phyloP scores from a whole-genome alignment of 2,329 filamentous ascomycete genomes.

The Fusarium sp. region DNA sequence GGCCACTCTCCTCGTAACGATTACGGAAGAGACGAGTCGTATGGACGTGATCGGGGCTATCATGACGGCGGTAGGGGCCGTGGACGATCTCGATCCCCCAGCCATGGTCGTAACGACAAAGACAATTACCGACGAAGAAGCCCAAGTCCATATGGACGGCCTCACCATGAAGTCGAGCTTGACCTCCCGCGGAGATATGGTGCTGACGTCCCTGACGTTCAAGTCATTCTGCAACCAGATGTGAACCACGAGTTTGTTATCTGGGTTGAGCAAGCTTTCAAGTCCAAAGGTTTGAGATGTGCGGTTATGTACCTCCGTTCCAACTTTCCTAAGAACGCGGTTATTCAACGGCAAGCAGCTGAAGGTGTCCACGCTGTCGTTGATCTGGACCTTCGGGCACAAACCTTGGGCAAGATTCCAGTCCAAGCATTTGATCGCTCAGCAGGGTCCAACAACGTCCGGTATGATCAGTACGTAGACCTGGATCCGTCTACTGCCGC shows the following conservation, averaged over 20 bases:
- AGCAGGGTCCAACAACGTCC: conserved; percentile 78
- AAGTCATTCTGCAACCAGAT: conserved; percentile 85
- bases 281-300: conserved; percentile 76
- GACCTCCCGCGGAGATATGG: conserved; percentile 81
- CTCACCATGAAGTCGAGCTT: conserved; percentile 67
- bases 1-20: conserved; percentile 70
- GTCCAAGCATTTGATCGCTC: conserved; percentile 89
- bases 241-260: conserved; percentile 82
- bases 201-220: conserved; percentile 86
- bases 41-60: conserved; percentile 63
- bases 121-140: conserved; percentile 75
- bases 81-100: conserved; percentile 77
- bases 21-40: conserved; percentile 71
- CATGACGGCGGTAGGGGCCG: conserved; percentile 60
- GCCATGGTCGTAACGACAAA: conserved; percentile 57
- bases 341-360: conserved; percentile 86
- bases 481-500: conserved; percentile 83
- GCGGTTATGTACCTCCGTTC: conserved; percentile 85
- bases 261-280: conserved; percentile 84
- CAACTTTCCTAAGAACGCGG: conserved; percentile 78
- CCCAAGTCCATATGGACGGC: conserved; percentile 71
- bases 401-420: conserved; percentile 79
- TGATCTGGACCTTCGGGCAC: conserved; percentile 77
- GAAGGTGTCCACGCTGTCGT: conserved; percentile 91
- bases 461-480: conserved; percentile 88